phyloP scores from a whole-genome alignment of 495 filamentous ascomycete genomes.

The Parachaetomium inaequale region DNA sequence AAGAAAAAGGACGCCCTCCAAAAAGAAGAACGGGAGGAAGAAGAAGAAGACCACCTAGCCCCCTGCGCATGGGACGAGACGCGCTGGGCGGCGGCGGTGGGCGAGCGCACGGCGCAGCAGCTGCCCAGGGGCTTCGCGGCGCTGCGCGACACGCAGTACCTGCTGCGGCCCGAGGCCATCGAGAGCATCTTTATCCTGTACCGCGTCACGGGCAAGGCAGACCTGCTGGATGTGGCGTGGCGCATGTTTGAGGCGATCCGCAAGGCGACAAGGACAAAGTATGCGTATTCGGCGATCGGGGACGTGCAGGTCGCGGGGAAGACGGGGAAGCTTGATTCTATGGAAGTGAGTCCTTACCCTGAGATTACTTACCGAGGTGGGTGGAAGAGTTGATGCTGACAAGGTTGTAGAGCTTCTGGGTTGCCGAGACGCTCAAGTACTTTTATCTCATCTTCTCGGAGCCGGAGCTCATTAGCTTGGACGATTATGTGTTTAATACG shows the following conservation, averaged over 20 bases:
- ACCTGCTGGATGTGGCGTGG: slow-evolving; percentile 69
- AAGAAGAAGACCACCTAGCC: slow-evolving; percentile 1
- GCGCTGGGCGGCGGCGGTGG: slow-evolving; percentile 19
- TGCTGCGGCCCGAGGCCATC: slow-evolving; percentile 62
- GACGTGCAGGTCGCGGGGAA: slow-evolving; percentile 39
- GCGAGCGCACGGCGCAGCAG: slow-evolving; percentile 31
- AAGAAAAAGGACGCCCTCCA: too few species aligned
- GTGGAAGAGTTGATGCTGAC: neutral
- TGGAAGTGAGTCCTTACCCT: slow-evolving; percentile 41
- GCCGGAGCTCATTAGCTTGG: slow-evolving; percentile 64
- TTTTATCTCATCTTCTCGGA: slow-evolving; percentile 82
- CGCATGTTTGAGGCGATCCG: slow-evolving; percentile 67
- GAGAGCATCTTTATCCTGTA: slow-evolving; percentile 74
- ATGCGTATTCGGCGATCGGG: slow-evolving; percentile 55
- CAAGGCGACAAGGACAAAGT: slow-evolving; percentile 55
- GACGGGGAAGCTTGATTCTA: slow-evolving; percentile 35
- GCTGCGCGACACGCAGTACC: slow-evolving; percentile 37
- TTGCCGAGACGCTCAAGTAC: slow-evolving; percentile 51
- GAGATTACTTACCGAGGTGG: neutral
- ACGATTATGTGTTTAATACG: slow-evolving; percentile 80
- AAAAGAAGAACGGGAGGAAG: neutral
- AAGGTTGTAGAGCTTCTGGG: slow-evolving; percentile 45
- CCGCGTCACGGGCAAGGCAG: slow-evolving; percentile 65
- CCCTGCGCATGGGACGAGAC: slow-evolving; percentile 31
- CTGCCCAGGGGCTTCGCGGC: slow-evolving; percentile 57